Evolutionary conservation across 2,329 filamentous ascomycete genomes (phyloP).

Genomic region (Aureobasidium sp.): DNA sequence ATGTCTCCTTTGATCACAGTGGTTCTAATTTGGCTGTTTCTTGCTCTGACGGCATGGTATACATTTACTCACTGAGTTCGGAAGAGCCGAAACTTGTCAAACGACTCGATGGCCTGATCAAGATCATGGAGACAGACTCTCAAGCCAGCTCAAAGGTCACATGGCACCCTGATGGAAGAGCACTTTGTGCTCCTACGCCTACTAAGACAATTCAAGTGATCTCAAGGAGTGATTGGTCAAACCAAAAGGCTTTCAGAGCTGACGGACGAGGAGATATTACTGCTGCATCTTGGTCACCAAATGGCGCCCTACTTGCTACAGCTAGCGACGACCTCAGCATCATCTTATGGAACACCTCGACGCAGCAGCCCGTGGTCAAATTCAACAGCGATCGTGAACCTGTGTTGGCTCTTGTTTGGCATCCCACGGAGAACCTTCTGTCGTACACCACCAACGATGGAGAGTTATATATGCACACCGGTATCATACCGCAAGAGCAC

Average conservation of each 20-base stretch:
- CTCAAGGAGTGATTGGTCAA: slow-evolving; percentile 84
- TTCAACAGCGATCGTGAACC: slow-evolving; percentile 66
- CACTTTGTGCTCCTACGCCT: slow-evolving; percentile 78
- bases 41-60: slow-evolving; percentile 81
- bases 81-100: slow-evolving; percentile 75
- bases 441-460: slow-evolving; percentile 92
- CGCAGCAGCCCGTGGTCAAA: slow-evolving; percentile 71
- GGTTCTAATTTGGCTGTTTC: slow-evolving; percentile 72
- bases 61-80: slow-evolving; percentile 75
- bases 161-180: slow-evolving; percentile 93
- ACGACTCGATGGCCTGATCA: slow-evolving; percentile 81
- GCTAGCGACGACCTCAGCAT: slow-evolving; percentile 56
- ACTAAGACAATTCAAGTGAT: slow-evolving; percentile 78
- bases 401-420: slow-evolving; percentile 83
- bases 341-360: slow-evolving; percentile 81
- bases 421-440: slow-evolving; percentile 77
- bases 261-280: slow-evolving; percentile 82
- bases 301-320: slow-evolving; percentile 75
- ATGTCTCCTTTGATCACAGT: slow-evolving; percentile 78
- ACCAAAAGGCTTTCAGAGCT: slow-evolving; percentile 69
- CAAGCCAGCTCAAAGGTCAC: slow-evolving; percentile 67
- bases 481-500: slow-evolving; percentile 51
- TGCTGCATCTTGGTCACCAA: slow-evolving; percentile 85
- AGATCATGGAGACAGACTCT: slow-evolving; percentile 66
- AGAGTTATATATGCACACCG: slow-evolving; percentile 82